Evolutionary conservation across 2,329 filamentous ascomycete species (phyloP).

Genomic region (Colletotrichum acutatum): DNA sequence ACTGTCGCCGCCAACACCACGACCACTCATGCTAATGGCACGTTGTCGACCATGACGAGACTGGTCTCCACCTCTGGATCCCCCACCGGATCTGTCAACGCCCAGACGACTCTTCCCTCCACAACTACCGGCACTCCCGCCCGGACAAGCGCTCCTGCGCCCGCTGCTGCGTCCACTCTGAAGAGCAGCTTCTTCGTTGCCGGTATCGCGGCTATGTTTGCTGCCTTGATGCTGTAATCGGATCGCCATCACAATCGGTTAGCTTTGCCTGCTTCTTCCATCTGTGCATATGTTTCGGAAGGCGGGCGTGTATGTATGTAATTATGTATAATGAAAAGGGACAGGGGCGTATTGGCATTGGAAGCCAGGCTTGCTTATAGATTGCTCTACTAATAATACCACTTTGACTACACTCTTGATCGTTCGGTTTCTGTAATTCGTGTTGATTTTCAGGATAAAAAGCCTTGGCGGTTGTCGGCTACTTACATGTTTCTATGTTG

Average conservation of each 20-base stretch:
- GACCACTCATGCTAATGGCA: slow-evolving; percentile 47
- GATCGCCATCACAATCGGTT: not conserved
- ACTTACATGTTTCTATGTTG: too few relatives aligned
- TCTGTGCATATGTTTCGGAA: slow-evolving; percentile 3
- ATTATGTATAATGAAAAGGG: not conserved
- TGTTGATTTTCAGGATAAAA: not conserved
- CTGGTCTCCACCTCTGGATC: not conserved
- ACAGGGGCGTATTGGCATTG: not conserved
- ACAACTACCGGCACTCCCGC: slow-evolving; percentile 48
- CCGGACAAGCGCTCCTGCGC: not conserved
- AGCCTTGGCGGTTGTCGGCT: not conserved
- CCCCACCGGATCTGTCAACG: slow-evolving; percentile 40
- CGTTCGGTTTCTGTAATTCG: too few relatives aligned
- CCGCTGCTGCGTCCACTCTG: slow-evolving; percentile 1
- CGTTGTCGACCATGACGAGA: slow-evolving; percentile 40
- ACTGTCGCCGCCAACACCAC: slow-evolving; percentile 10
- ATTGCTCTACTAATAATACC: slow-evolving; percentile 10
- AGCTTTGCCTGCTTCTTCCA: not conserved
- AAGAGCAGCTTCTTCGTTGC: slow-evolving; percentile 12
- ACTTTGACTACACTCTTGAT: not conserved
- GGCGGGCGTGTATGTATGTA: not conserved
- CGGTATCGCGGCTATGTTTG: slow-evolving; percentile 20
- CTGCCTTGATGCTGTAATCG: slow-evolving; percentile 24
- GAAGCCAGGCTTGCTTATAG: not conserved
- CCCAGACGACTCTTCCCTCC: slow-evolving; percentile 37